phyloP scores from a whole-genome alignment of 2,329 filamentous ascomycete genomes.

The Aureobasidium sp. region DNA sequence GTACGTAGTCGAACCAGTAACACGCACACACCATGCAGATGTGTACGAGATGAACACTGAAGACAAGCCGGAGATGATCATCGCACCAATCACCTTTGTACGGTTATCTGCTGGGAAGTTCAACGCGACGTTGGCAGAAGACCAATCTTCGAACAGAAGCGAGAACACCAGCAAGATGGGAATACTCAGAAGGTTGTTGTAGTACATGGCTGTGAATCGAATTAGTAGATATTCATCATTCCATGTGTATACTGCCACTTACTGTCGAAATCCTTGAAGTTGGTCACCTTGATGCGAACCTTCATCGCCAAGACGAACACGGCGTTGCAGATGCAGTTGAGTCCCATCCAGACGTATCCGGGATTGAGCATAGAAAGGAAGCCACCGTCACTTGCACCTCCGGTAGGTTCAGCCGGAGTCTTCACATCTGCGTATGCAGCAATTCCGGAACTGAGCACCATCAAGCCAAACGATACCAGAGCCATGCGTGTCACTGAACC shows the following conservation, averaged over 20 bases:
- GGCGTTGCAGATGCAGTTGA: slow-evolving; percentile 93
- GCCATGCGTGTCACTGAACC: slow-evolving; percentile 81
- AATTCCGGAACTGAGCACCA: slow-evolving; percentile 90
- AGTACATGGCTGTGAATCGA: slow-evolving; percentile 34
- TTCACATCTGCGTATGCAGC: slow-evolving; percentile 97
- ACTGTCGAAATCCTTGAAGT: slow-evolving; percentile 99
- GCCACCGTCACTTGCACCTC: slow-evolving; percentile 33
- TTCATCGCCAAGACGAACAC: slow-evolving; percentile 87
- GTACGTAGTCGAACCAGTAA: slow-evolving; percentile 95
- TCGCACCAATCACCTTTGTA: slow-evolving; percentile 72
- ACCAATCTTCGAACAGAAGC: slow-evolving; percentile 86
- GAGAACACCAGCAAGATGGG: slow-evolving; percentile 79
- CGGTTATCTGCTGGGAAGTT: slow-evolving; percentile 84
- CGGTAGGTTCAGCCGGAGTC: slow-evolving; percentile 50
- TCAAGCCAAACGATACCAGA: slow-evolving; percentile 87
- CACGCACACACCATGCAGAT: slow-evolving; percentile 96
- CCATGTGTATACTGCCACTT: slow-evolving; percentile 31
- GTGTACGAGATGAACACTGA: slow-evolving; percentile 98
- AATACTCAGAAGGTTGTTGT: slow-evolving; percentile 97
- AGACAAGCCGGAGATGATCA: slow-evolving; percentile 87
- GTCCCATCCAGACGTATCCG: slow-evolving; percentile 94
- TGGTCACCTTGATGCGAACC: slow-evolving; percentile 98
- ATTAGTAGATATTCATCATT: not conserved
- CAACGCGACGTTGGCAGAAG: slow-evolving; percentile 64
- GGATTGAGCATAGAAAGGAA: slow-evolving; percentile 74